Base-by-base conservation (phyloP, 1,139 yeast genomes). In the Geotrichum fermentans region DNA sequence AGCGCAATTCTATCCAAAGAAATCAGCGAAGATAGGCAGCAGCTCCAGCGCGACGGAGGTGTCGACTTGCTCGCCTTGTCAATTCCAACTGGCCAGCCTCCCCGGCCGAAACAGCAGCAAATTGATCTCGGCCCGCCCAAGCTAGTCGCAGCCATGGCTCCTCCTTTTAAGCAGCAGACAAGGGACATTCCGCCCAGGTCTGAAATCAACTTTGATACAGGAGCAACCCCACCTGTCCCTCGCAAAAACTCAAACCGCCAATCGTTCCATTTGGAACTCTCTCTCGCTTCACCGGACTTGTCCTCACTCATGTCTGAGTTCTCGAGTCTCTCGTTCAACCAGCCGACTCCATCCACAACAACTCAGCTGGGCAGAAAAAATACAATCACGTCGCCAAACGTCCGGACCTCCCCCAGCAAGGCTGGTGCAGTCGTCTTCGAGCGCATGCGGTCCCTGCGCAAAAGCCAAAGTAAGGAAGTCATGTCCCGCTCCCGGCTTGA, bases 391-490 rank as follows among this genome's bases (percentile, higher is more conserved):
- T 41, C 52, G 10, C 50, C 50, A 6, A 44, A 21, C 18, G 14
- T 52, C 16, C 43, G 38, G 10, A 36, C 50, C 8, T 29, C 51
- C 2, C 47, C 47, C 5, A 52, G 54, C 32, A 42, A 44, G 16
- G 29, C 51, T 1, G 43, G 49, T 4, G 52, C 55, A 4, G 36
- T 17, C 11, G 43, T 50, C 13, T 52, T 52, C 45, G 54, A 49
- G 22, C 45, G 55, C 10, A 50, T 52, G 54, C 32, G 47, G 18
- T 48, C 52, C 2, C 24, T 51, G 10, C 45, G 55, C 44, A 40
- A 33, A 10, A 4, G 30, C 8, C 40, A 45, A 17, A 45, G 40
- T 29, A 40, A 35, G 14, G 45, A 45, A 21, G 21, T 26, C 20
- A 26, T 38, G 41, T n/a, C 16, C 11, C n/a, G 14, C n/a, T 24